Evolutionary conservation across 1,284 basidiomycete species (phyloP).

Genomic region (Porodaedalea pini): DNA sequence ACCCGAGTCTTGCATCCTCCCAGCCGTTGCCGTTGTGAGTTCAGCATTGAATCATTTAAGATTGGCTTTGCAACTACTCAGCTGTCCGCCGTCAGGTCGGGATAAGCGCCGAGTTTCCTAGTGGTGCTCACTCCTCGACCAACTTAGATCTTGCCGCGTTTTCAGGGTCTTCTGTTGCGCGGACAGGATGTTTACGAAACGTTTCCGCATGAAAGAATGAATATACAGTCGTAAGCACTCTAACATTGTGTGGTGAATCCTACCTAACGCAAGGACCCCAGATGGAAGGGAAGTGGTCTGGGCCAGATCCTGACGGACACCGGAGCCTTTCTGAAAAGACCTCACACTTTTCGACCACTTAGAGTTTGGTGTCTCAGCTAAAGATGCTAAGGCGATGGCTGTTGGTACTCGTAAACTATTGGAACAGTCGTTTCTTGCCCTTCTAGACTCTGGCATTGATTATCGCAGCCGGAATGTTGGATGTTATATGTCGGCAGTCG

Average conservation of each 20-base stretch:
- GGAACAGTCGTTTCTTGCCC: slow-evolving; percentile 37
- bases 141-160: slow-evolving; percentile 21
- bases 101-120: slow-evolving; percentile 13
- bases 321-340: slow-evolving; percentile 39
- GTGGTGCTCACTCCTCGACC: slow-evolving; percentile 2
- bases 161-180: slow-evolving; percentile 20
- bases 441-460: slow-evolving; percentile 41
- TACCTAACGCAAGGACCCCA: slow-evolving; percentile 12
- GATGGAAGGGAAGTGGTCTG: slow-evolving; percentile 27
- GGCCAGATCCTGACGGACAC: slow-evolving; percentile 30
- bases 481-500: slow-evolving; percentile 35
- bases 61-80: too few relatives aligned
- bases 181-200: slow-evolving; percentile 22
- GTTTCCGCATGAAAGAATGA: slow-evolving; percentile 22
- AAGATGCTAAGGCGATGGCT: slow-evolving; percentile 37
- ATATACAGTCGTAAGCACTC: slow-evolving; percentile 21
- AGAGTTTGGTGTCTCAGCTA: slow-evolving; percentile 38
- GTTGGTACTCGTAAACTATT: slow-evolving; percentile 36
- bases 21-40: too few relatives aligned
- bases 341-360: slow-evolving; percentile 36
- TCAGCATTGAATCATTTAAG: too few relatives aligned
- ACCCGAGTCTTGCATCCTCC: too few relatives aligned
- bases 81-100: too few relatives aligned
- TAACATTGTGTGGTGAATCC: not conserved
- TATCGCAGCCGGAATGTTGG: slow-evolving; percentile 38